phyloP scores from a whole-genome alignment of 2,329 filamentous ascomycete genomes.

The Aspergillus hortae region DNA sequence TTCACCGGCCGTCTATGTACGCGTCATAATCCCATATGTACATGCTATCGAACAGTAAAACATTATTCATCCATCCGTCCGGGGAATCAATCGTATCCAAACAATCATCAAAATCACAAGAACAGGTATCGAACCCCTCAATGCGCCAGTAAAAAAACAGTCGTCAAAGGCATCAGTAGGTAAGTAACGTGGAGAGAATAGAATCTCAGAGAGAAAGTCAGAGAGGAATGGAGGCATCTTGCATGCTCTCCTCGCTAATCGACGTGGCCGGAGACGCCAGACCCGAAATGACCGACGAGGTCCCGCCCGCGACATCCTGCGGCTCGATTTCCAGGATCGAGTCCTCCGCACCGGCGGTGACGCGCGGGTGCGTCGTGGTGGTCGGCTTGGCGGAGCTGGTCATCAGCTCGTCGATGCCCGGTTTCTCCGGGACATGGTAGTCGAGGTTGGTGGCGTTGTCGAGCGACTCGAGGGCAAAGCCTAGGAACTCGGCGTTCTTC shows the following conservation, averaged over 20 bases:
- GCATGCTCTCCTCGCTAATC: slow-evolving; percentile 28
- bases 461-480: slow-evolving; percentile 73
- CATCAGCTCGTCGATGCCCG: slow-evolving; percentile 51
- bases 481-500: slow-evolving; percentile 57
- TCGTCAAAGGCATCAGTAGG: slow-evolving; percentile 12
- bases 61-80: slow-evolving; percentile 15
- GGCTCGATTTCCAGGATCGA: slow-evolving; percentile 22
- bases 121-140: slow-evolving; percentile 5
- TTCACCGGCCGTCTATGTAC: slow-evolving; percentile 15
- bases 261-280: slow-evolving; percentile 37
- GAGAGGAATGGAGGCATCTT: slow-evolving; percentile 17
- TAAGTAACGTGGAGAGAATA: neutral
- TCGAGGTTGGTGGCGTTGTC: slow-evolving; percentile 68
- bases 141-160: slow-evolving; percentile 6
- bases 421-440: slow-evolving; percentile 68
- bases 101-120: neutral
- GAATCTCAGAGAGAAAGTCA: slow-evolving; percentile 1
- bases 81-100: slow-evolving; percentile 15
- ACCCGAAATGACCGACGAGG: slow-evolving; percentile 36
- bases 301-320: slow-evolving; percentile 14
- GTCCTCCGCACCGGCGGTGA: slow-evolving; percentile 20
- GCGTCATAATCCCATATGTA: slow-evolving; percentile 13
- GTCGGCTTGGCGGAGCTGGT: slow-evolving; percentile 26
- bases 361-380: slow-evolving; percentile 15
- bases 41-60: slow-evolving; percentile 5